These are phyloP conservation scores for Synchytrium microbalum DNA, from an alignment of 371 early-diverging fungal genomes.

Conservation along the genomic window DNA sequence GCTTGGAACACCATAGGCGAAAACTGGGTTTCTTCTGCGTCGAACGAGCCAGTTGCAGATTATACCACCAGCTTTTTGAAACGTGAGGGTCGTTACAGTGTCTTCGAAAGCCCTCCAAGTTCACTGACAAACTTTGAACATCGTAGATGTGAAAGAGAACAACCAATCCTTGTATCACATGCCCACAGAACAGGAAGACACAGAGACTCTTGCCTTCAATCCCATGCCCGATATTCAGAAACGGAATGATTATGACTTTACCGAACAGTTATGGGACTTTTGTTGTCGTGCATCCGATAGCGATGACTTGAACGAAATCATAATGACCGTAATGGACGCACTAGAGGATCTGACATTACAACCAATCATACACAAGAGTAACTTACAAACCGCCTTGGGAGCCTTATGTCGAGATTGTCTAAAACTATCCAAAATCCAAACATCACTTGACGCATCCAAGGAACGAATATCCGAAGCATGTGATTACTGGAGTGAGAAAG, in stretches of 20 bases:
- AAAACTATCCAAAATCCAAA: neutral
- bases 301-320: neutral
- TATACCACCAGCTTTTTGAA: too few species aligned
- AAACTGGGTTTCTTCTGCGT: too few species aligned
- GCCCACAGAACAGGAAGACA: neutral
- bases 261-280: neutral
- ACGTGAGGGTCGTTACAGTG: too few species aligned
- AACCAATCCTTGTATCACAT: neutral
- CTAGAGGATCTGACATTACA: neutral
- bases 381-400: neutral
- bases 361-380: neutral
- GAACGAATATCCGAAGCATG: neutral
- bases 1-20: too few species aligned
- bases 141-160: neutral
- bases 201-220: too few species aligned
- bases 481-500: neutral
- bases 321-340: neutral
- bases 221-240: neutral
- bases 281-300: neutral
- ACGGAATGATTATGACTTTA: neutral
- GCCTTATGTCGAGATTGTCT: neutral
- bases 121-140: too few species aligned
- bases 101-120: too few species aligned
- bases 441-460: neutral
- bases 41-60: too few species aligned